Evolutionary conservation across 768 basidiomycete species (phyloP).

Genomic region (Coprinopsis cinerea): DNA sequence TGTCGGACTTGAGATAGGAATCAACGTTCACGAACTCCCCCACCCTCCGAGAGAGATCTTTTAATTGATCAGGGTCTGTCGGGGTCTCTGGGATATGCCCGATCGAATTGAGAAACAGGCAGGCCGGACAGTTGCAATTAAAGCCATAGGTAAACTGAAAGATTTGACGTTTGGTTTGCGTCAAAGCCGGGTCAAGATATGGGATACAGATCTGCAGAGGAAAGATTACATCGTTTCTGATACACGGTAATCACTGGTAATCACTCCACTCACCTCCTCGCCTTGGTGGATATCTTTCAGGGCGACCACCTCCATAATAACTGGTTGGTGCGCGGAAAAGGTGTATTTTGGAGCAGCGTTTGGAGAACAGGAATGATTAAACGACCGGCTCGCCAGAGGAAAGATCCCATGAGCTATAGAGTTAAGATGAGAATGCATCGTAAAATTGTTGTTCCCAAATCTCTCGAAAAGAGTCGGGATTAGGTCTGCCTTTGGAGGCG

Average conservation of each 20-base stretch:
- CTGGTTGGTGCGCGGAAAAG: conserved; percentile 30
- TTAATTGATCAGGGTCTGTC: conserved; percentile 24
- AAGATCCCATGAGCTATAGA: conserved; percentile 72
- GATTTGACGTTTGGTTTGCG: conserved; percentile 53
- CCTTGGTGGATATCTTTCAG: conserved; percentile 48
- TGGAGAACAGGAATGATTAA: conserved; percentile 79
- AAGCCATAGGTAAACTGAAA: conserved; percentile 65
- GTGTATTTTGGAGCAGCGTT: conserved; percentile 63
- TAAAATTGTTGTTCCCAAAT: conserved; percentile 80
- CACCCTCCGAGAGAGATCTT: conserved; percentile 26
- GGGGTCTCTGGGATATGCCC: conserved; percentile 35
- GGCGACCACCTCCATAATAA: conserved; percentile 60
- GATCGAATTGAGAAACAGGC: conserved; percentile 36
- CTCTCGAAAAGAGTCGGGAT: conserved; percentile 41
- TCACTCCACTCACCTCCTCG: conserved; percentile 60
- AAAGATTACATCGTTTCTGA: conserved; percentile 3
- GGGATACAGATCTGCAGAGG: conserved; percentile 58
- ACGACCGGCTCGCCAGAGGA: conserved; percentile 69
- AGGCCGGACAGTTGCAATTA: conserved; percentile 55
- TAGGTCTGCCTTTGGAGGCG: conserved; percentile 28
- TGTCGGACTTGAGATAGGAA: conserved; percentile 13
- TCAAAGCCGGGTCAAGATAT: conserved; percentile 73
- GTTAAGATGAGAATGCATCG: conserved; percentile 65
- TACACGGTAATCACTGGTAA: too few species aligned
- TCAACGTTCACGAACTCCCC: conserved; percentile 33